These are phyloP conservation scores for Globisporangium camurandrum DNA, from an alignment of 352 stramenopile genomes.

Conservation along the genomic window DNA sequence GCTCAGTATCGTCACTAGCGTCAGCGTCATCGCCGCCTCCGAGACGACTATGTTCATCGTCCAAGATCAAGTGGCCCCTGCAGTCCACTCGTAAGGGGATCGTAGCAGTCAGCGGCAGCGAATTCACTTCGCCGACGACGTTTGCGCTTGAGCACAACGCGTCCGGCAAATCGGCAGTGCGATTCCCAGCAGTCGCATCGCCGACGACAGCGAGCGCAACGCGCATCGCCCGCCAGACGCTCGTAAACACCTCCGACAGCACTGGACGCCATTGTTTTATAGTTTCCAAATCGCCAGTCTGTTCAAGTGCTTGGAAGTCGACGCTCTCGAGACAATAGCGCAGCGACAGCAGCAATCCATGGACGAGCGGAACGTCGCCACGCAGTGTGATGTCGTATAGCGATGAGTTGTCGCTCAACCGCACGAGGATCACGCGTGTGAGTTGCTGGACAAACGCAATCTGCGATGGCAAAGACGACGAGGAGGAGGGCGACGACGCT, in stretches of 20 bases:
- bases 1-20: conserved; percentile 43
- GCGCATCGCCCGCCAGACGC: conserved; percentile 22
- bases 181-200: conserved; percentile 59
- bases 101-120: conserved; percentile 33
- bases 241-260: too few relatives aligned
- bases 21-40: conserved; percentile 21
- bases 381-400: conserved; percentile 23
- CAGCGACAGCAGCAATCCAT: conserved; percentile 67
- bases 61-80: conserved; percentile 67
- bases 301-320: conserved; percentile 27
- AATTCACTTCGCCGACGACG: conserved; percentile 61
- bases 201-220: conserved; percentile 54
- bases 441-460: conserved; percentile 55
- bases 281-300: too few relatives aligned
- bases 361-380: conserved; percentile 61
- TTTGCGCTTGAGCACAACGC: conserved; percentile 40
- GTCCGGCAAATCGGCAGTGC: conserved; percentile 53
- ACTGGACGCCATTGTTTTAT: too few relatives aligned
- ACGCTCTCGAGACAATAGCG: conserved; percentile 72
- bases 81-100: conserved; percentile 72
- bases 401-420: conserved; percentile 26
- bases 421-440: conserved; percentile 35
- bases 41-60: conserved; percentile 28
- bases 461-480: too few relatives aligned
- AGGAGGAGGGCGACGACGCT: too few relatives aligned